Base-by-base conservation (phyloP, 169 alveolate genomes). In the Theileria sp. region DNA sequence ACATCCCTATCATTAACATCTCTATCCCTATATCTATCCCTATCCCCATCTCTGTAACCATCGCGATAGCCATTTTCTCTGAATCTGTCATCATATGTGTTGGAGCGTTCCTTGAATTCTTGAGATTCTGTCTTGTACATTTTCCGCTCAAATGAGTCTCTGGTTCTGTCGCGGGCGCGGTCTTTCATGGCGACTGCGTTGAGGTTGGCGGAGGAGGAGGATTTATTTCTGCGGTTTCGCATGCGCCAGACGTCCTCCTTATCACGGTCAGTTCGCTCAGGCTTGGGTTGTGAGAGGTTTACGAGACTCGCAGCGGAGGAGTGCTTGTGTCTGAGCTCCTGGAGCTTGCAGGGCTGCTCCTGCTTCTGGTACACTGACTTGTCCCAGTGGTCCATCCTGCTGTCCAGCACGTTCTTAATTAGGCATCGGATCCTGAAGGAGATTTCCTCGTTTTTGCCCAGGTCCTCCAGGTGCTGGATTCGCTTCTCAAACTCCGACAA, bases 361-460 rank as follows among this genome's bases (percentile, higher is more conserved):
- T 49, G 54, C 10, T 76, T 84, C 50, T 84, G 75, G 19, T 76
- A 73, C 19, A 89, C 86, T 34, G 87, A 82, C 73, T 85, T 93
- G 64, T 82, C 91, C 96, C 96, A 93, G 79, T 88, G 87, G 66
- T 92, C 95, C 69, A 79, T 87, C 71, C 96, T 83, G 70, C 94
- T 87, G 74, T 93, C 96, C 56, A 93, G 80, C 23, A 93, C 96
- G 73, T 93, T 93, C 72, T 93, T 91, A 44, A 93, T 92, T 21
- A 93, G 87, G 81, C 94, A 93, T 56, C 96, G 85, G 15, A 93
- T 93, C 58, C 96, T 84, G 81, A 93, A 89, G 9, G 92, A 90
- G 49, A 93, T 87, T 13, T 77, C 82, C n/a, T 80, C 88, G 81
- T 93, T 88, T 58, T 85, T 89, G 4, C 93, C 89, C 65, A 93